phyloP scores from a whole-genome alignment of 805 yeast species.

The Saturnispora galanensis region DNA sequence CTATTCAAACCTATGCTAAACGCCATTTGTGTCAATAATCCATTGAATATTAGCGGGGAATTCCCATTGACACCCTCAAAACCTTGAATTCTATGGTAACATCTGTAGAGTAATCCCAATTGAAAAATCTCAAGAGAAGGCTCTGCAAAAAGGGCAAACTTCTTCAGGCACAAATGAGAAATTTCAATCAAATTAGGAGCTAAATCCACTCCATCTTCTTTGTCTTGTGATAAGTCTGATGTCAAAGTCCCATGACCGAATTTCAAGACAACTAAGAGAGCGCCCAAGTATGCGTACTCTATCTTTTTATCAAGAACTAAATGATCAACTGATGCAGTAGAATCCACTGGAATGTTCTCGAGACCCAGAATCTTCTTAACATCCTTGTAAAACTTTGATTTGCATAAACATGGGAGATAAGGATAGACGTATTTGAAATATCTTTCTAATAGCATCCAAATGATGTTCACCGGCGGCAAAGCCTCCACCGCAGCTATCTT shows the following conservation, averaged over 20 bases:
- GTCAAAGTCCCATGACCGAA: constrained; percentile 25
- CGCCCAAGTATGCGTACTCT: constrained; percentile 40
- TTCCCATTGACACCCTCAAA: constrained; percentile 46
- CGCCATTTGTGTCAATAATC: constrained; percentile 57
- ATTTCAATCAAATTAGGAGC: constrained; percentile 26
- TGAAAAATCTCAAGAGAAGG: constrained; percentile 43
- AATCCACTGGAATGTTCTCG: constrained; percentile 2
- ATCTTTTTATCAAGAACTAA: constrained; percentile 31
- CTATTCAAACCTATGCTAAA: constrained; percentile 56
- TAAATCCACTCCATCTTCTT: constrained; percentile 3
- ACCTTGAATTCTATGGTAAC: constrained; percentile 42
- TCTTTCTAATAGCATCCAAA: constrained; percentile 37
- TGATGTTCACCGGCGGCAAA: constrained; percentile 33
- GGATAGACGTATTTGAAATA: constrained; percentile 39
- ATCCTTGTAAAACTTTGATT: constrained; percentile 24
- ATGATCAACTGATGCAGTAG: constrained; percentile 23
- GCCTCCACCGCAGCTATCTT: constrained; percentile 25
- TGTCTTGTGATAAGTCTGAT: constrained; percentile 5
- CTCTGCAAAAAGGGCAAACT: constrained; percentile 39
- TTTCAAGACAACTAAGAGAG: constrained; percentile 34
- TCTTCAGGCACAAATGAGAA: constrained; percentile 46
- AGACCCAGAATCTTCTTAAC: constrained; percentile 27
- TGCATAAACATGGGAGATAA: constrained; percentile 37
- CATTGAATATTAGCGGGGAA: constrained; percentile 44
- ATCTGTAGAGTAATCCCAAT: constrained; percentile 40